Evolutionary conservation across 768 basidiomycete species (phyloP).

Genomic region (Suillus subaureus): DNA sequence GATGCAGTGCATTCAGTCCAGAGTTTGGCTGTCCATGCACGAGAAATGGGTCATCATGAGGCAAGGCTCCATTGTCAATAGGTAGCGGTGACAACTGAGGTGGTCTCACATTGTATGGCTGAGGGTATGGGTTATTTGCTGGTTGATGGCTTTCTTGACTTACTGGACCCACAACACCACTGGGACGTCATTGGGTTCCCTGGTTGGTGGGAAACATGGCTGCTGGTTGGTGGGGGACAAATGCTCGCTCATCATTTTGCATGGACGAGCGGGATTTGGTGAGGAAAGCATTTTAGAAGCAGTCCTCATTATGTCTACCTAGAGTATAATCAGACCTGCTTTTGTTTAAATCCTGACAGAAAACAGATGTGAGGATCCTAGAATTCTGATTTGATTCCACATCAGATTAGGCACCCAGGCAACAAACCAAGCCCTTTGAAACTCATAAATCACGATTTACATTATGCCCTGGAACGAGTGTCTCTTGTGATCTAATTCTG

Average conservation of each 20-base stretch:
- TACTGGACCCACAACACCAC: too few relatives aligned
- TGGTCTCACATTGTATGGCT: too few relatives aligned
- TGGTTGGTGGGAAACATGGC: too few relatives aligned
- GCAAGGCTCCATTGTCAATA: too few relatives aligned
- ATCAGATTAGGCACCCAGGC: neutral
- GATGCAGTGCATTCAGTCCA: too few relatives aligned
- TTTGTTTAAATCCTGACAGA: neutral
- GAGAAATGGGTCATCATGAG: too few relatives aligned
- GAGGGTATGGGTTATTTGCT: too few relatives aligned
- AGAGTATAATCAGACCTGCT: neutral
- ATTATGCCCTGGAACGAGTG: neutral
- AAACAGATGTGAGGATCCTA: neutral
- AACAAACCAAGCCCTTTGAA: neutral
- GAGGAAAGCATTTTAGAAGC: neutral
- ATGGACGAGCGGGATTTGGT: neutral
- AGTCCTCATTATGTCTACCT: neutral
- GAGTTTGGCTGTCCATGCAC: too few relatives aligned
- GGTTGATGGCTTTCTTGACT: too few relatives aligned
- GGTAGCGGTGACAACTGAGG: too few relatives aligned
- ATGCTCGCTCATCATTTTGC: neutral
- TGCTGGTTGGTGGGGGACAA: too few relatives aligned
- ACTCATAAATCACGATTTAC: slow-evolving; percentile 27
- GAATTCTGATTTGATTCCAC: neutral
- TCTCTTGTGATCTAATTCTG: neutral
- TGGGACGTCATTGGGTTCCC: too few relatives aligned